phyloP scores from a whole-genome alignment of 768 basidiomycete species.

The Boletus barrowsii region DNA sequence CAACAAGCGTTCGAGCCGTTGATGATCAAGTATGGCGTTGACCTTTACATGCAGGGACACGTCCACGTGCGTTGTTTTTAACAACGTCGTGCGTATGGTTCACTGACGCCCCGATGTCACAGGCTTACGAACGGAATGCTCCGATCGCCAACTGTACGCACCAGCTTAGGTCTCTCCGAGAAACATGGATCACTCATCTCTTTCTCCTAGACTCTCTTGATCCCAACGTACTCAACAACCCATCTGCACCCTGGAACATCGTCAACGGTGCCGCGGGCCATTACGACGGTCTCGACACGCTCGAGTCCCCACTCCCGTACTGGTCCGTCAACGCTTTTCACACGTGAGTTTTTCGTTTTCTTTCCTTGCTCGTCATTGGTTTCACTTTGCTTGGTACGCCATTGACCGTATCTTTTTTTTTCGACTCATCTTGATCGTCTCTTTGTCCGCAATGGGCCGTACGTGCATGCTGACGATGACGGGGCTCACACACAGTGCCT shows the following conservation, averaged over 20 bases:
- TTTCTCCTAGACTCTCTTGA: slow-evolving; percentile 12
- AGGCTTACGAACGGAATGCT: slow-evolving; percentile 27
- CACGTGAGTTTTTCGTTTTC: slow-evolving; percentile 8
- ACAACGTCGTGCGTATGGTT: background rate
- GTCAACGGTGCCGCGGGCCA: slow-evolving; percentile 28
- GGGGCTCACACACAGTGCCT: slow-evolving; percentile 7
- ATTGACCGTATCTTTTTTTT: no score
- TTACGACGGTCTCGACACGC: slow-evolving; percentile 25
- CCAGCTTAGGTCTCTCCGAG: background rate
- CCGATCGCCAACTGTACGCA: slow-evolving; percentile 26
- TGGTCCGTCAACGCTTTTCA: slow-evolving; percentile 8
- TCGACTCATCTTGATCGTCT: background rate
- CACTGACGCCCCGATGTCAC: background rate
- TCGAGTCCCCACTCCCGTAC: background rate
- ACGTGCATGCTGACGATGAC: background rate
- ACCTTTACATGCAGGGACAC: slow-evolving; percentile 30
- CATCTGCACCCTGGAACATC: slow-evolving; percentile 26
- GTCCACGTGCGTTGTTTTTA: slow-evolving; percentile 14
- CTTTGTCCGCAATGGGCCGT: background rate
- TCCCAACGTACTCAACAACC: slow-evolving; percentile 25
- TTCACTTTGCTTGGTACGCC: no score
- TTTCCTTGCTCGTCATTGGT: no score
- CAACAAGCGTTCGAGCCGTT: slow-evolving; percentile 29
- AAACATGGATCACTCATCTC: background rate
- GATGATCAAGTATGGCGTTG: slow-evolving; percentile 32